Percentiles rank a stretch among this genome's conserved stretches.
These are phyloP conservation scores for Carallia pectinifolia DNA, from an alignment of 345 rosid species.

Conservation along the genomic window DNA sequence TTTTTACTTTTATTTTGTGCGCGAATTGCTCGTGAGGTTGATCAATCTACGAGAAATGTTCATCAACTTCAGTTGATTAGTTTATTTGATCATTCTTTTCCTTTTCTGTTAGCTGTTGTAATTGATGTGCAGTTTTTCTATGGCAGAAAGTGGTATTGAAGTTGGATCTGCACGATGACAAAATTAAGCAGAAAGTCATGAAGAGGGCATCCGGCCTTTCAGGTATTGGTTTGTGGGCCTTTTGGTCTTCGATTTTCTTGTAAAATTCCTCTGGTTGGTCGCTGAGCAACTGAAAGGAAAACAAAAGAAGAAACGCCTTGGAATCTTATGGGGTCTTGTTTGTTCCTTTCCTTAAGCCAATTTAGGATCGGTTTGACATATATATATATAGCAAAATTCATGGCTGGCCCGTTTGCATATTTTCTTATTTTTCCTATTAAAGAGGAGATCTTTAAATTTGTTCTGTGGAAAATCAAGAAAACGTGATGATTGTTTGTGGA, in stretches of 20 bases:
- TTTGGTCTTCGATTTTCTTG: not conserved
- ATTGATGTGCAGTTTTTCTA: not conserved
- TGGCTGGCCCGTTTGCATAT: too few relatives aligned
- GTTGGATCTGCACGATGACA: constrained; percentile 26
- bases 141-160: constrained; percentile 39
- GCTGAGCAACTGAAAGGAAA: too few relatives aligned
- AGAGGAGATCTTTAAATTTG: not conserved
- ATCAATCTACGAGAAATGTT: not conserved
- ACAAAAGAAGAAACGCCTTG: too few relatives aligned
- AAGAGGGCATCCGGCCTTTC: constrained; percentile 26
- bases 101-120: not conserved
- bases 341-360: too few relatives aligned
- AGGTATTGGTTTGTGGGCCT: constrained; percentile 12
- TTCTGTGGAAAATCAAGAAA: not conserved
- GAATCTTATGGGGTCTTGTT: too few relatives aligned
- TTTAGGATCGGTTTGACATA: too few relatives aligned
- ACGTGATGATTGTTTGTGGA: not conserved
- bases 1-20: too few relatives aligned
- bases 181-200: constrained; percentile 37
- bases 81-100: too few relatives aligned
- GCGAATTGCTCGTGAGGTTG: too few relatives aligned
- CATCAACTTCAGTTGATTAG: not conserved
- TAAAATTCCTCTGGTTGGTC: not conserved
- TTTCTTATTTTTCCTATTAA: not conserved
- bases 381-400: too few relatives aligned